Evolutionary conservation across 805 yeast species (phyloP), one percentile per base, ranked within the genome.

Genomic region (Schizosaccharomyces cryophilus): DNA sequence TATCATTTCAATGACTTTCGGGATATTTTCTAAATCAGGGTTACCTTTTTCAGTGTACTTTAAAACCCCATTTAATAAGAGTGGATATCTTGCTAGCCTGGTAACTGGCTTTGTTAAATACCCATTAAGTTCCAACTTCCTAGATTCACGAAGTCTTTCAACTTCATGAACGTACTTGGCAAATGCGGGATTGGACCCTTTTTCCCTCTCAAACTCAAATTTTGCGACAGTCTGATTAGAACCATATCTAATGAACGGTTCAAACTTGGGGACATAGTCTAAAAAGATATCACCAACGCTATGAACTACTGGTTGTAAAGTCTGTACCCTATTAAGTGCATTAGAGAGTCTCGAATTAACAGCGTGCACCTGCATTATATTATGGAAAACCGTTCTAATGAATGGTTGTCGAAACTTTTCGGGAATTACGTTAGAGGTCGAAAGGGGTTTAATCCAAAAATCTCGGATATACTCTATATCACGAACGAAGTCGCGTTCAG

Each of bases 191-290:
- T 93, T 93, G 38, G 85, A 85, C 60, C 87, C 83, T 70, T 88
- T 86, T 69, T 90, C 97, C 58, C 96, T 77, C 72, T 93, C 97
- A 71, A 87, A 87, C 70, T 90, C 95, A 70, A 87, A 88, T 70
- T 88, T 87, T 4, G 96, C 97, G 73, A 87, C 88, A 60, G 90
- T 87, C 70, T 93, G 90, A 61, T 90, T 89, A n/a, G 96, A 96
- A 62, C 95, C 95, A 70, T 93, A 93, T 56, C 84, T 79, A 54
- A 93, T 84, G 72, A 90, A 93, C 2, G 97, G 95, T 64, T 89
- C 95, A 71, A 93, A 89, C 62, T 80, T 79, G 5, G 93, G 87
- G 35, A 88, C 87, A 68, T 77, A 85, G 66, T 88, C 93, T 62
- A 89, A 71, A 63, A 93, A 81, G 1, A 93, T 78, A 69, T 93